A percentile compares a stretch with the other conserved stretches of the same genome.
These are phyloP conservation scores for Kuraishia hungarica DNA, from an alignment of 805 yeast genomes.

Conservation along the genomic window DNA sequence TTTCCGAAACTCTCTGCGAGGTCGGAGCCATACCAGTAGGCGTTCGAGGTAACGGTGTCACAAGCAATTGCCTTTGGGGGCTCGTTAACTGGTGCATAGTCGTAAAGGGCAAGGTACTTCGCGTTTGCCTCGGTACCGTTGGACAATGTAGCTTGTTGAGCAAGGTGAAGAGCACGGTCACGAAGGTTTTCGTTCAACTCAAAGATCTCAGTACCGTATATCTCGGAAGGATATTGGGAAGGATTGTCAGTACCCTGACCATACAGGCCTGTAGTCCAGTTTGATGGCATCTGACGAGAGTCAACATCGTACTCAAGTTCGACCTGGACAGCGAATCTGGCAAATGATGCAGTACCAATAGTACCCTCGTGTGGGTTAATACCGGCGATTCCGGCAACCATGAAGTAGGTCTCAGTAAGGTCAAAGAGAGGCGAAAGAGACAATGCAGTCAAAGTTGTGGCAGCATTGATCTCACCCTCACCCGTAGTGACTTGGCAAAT, in stretches of 20 bases:
- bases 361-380: slow-evolving; percentile 42
- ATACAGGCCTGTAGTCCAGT: slow-evolving; percentile 48
- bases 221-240: slow-evolving; percentile 35
- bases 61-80: slow-evolving; percentile 36
- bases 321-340: slow-evolving; percentile 47
- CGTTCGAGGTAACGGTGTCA: slow-evolving; percentile 47
- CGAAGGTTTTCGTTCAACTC: slow-evolving; percentile 45
- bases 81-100: slow-evolving; percentile 32
- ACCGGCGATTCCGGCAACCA: slow-evolving; percentile 52
- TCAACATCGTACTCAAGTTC: slow-evolving; percentile 45
- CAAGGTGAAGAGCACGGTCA: slow-evolving; percentile 41
- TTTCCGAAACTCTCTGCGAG: slow-evolving; percentile 38
- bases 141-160: slow-evolving; percentile 27
- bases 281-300: slow-evolving; percentile 28
- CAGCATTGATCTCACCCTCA: slow-evolving; percentile 55
- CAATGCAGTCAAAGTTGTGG: slow-evolving; percentile 41
- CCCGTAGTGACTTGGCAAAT: slow-evolving; percentile 51
- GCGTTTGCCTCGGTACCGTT: slow-evolving; percentile 33
- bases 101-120: slow-evolving; percentile 32
- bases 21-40: slow-evolving; percentile 39
- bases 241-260: slow-evolving; percentile 38
- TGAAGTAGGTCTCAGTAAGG: slow-evolving; percentile 42
- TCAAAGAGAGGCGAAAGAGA: slow-evolving; percentile 41
- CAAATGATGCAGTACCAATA: slow-evolving; percentile 43
- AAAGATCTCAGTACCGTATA: slow-evolving; percentile 50